A percentile compares a stretch with the other conserved stretches of the same genome.
Evolutionary conservation across 805 yeast genomes (phyloP).

Genomic region (Myxozyma neglecta): DNA sequence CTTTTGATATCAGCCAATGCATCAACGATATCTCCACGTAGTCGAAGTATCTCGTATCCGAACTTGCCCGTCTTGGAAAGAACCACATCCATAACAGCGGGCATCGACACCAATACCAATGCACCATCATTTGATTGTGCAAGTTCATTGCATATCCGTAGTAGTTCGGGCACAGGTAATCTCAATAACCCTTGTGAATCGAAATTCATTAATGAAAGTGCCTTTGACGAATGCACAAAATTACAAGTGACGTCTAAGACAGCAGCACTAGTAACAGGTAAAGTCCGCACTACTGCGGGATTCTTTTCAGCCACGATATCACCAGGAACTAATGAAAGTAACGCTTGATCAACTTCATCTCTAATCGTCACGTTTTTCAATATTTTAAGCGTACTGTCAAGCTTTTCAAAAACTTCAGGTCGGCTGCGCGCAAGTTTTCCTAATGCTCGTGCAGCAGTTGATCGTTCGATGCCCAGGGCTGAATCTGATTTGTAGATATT

Average conservation of each 20-base stretch:
- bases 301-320: slow-evolving; percentile 16
- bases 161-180: slow-evolving; percentile 28
- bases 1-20: slow-evolving; percentile 13
- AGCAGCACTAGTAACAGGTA: slow-evolving; percentile 13
- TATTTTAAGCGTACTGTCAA: slow-evolving; percentile 9
- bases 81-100: slow-evolving; percentile 30
- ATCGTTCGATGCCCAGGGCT: slow-evolving; percentile 9
- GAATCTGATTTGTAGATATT: neutral
- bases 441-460: slow-evolving; percentile 20
- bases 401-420: slow-evolving; percentile 7
- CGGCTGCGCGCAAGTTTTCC: slow-evolving; percentile 18
- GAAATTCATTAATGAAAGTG: slow-evolving; percentile 6
- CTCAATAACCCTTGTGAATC: slow-evolving; percentile 16
- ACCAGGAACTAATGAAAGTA: slow-evolving; percentile 18
- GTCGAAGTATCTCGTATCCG: slow-evolving; percentile 20
- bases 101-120: slow-evolving; percentile 20
- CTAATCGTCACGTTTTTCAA: slow-evolving; percentile 15
- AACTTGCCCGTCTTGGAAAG: slow-evolving; percentile 17
- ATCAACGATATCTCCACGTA: slow-evolving; percentile 27
- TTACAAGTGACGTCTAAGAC: slow-evolving; percentile 15
- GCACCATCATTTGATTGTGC: slow-evolving; percentile 24
- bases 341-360: slow-evolving; percentile 15
- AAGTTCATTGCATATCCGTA: slow-evolving; percentile 19
- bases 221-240: slow-evolving; percentile 5
- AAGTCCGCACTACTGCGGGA: slow-evolving; percentile 16